Evolutionary conservation across 2,329 filamentous ascomycete genomes (phyloP).

Genomic region (Westerdykella sp.): DNA sequence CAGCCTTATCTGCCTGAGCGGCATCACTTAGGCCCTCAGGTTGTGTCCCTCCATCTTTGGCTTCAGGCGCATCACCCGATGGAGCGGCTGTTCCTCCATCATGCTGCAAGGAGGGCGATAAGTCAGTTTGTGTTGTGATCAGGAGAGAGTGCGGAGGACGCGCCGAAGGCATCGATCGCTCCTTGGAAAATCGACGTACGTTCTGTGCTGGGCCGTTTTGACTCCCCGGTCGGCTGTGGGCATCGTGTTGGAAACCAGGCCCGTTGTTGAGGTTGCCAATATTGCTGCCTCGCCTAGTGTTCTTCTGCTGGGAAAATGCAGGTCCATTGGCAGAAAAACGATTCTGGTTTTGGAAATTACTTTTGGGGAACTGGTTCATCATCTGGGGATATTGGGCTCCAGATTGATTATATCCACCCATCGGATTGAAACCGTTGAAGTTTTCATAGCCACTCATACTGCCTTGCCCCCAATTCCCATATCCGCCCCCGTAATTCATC

Average conservation of each 20-base stretch:
- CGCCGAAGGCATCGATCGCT: slow-evolving; percentile 7
- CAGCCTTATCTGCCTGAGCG: slow-evolving; percentile 28
- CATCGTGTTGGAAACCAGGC: slow-evolving; percentile 15
- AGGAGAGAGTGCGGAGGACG: slow-evolving; percentile 6
- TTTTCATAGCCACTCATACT: slow-evolving; percentile 60
- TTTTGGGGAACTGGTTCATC: slow-evolving; percentile 53
- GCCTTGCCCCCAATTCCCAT: slow-evolving; percentile 62
- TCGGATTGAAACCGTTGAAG: slow-evolving; percentile 45
- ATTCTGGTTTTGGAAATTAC: slow-evolving; percentile 63
- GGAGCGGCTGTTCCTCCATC: slow-evolving; percentile 24
- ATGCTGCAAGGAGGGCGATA: slow-evolving; percentile 17
- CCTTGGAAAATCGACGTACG: slow-evolving; percentile 29
- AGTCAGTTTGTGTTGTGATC: slow-evolving; percentile 20
- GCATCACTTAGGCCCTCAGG: slow-evolving; percentile 16
- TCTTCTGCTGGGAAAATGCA: slow-evolving; percentile 34
- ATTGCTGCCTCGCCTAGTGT: slow-evolving; percentile 38
- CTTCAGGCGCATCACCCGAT: slow-evolving; percentile 28
- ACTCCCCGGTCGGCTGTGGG: slow-evolving; percentile 27
- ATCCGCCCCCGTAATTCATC: slow-evolving; percentile 63
- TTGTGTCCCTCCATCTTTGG: slow-evolving; percentile 27
- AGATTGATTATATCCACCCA: slow-evolving; percentile 50
- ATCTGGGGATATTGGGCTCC: slow-evolving; percentile 41
- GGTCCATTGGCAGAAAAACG: slow-evolving; percentile 72
- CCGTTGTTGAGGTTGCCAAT: slow-evolving; percentile 16
- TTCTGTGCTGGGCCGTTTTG: slow-evolving; percentile 24